Evolutionary conservation across 306 rosid genomes (phyloP), one percentile per base, ranked within the genome.

Genomic region (Castanea mollissima): DNA sequence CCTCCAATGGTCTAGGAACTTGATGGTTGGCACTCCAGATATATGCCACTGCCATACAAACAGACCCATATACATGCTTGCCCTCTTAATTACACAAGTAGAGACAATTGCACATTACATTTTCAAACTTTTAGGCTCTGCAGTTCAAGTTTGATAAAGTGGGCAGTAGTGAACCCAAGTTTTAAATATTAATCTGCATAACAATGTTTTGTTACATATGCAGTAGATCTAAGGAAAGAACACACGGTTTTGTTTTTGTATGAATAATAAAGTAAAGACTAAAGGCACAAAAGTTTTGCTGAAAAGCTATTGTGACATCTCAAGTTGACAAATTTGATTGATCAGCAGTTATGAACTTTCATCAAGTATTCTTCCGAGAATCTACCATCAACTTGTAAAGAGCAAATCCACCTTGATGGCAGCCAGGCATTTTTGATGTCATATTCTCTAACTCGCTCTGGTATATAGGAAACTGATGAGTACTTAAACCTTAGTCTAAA

Each of bases 381-480:
- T 81, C 90, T 74, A 88, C 86, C 97, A 92, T 92, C 88, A 82
- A 59, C 83, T 90, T 95, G 64, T 89, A 95, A 44, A 95, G 94
- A 35, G 87, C 85, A 60, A 90, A 87, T 79, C 97, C 99, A 32
- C 99, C 99, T 77, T 87, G 92, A 83, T 91, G 98, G 87, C 99
- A 95, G 79, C 98, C 97, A 20, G 99, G 97, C 99, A 95, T 95
- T 82, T 74, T 86, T 20, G 91, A 87, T 54, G 91, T n/a, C 96
- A 86, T 90, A 81, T 79, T 82, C 78, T 91, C 97, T 75, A 89
- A 69, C 32, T 94, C 98, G 54, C 44, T 68, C 99, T 95, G 91
- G 83, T 60, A 85, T 63, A 41, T 27, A 70, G 46, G 75, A 74
- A 87, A 80, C 62, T 60, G 64, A 78, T 69, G 82, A 89, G 83